Evolutionary conservation across 495 filamentous ascomycete species (phyloP).

Genomic region (Trypethelium eluteriae): DNA sequence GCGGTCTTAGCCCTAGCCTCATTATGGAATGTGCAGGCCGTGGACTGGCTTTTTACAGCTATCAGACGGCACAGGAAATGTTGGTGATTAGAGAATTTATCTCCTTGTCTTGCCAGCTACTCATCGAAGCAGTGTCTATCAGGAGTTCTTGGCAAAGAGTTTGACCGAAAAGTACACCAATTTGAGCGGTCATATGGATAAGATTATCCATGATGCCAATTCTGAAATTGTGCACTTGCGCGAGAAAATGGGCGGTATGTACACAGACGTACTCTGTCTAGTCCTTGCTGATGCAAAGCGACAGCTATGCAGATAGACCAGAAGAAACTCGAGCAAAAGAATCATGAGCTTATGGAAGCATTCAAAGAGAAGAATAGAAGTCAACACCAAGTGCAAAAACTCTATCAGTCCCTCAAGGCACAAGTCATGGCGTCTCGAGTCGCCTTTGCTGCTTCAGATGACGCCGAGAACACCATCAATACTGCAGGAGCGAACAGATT

Average conservation of each 20-base stretch:
- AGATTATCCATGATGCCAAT: constrained; percentile 74
- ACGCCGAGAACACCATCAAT: constrained; percentile 52
- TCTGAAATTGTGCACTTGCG: constrained; percentile 63
- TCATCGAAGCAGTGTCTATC: constrained; percentile 57
- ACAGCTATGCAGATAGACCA: constrained; percentile 60
- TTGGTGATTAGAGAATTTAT: constrained; percentile 29
- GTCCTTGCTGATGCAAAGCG: constrained; percentile 5
- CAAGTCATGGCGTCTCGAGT: constrained; percentile 62
- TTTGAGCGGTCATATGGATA: constrained; percentile 67
- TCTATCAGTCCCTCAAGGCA: constrained; percentile 77
- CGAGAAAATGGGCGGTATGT: constrained; percentile 49
- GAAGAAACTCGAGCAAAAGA: constrained; percentile 62
- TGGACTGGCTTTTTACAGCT: constrained; percentile 81
- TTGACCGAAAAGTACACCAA: constrained; percentile 66
- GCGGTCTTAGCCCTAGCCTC: constrained; percentile 71
- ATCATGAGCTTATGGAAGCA: constrained; percentile 62
- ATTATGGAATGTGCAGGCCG: constrained; percentile 88
- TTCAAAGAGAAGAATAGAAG: constrained; percentile 68
- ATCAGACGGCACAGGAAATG: constrained; percentile 90
- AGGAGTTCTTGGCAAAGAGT: constrained; percentile 65
- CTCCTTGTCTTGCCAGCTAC: neutral
- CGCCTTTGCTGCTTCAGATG: constrained; percentile 60
- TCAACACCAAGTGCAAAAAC: constrained; percentile 68
- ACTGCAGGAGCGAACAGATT: constrained; percentile 22
- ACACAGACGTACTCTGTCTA: neutral